These are phyloP conservation scores for Orobanche coerulescens DNA, from an alignment of 257 asterid genomes.

Conservation along the genomic window DNA sequence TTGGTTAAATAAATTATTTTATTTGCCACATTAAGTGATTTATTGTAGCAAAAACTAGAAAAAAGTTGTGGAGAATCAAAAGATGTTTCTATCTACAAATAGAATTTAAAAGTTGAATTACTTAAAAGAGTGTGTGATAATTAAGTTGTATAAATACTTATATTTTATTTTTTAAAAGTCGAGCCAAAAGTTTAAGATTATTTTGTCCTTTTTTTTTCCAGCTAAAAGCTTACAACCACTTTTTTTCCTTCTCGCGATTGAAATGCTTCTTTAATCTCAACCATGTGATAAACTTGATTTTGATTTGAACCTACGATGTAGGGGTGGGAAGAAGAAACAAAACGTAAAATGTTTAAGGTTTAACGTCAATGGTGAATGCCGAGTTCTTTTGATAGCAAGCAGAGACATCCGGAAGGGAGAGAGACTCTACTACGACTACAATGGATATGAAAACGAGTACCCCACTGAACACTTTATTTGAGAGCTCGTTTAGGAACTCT, in stretches of 20 bases:
- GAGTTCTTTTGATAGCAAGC: conserved; percentile 66
- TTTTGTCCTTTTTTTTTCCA: too few relatives aligned
- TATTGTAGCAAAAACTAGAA: not conserved
- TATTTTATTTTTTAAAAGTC: too few relatives aligned
- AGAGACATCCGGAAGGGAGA: conserved; percentile 82
- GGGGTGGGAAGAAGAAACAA: conserved; percentile 85
- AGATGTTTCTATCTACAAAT: not conserved
- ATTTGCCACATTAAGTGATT: too few relatives aligned
- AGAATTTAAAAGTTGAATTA: not conserved
- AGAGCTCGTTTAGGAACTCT: conserved; percentile 17
- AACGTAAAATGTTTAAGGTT: conserved; percentile 81
- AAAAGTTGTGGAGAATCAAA: not conserved
- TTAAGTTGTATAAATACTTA: too few relatives aligned
- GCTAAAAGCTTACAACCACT: not conserved
- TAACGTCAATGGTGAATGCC: conserved; percentile 63
- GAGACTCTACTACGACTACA: conserved; percentile 81
- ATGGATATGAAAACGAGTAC: conserved; percentile 79
- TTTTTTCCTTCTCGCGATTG: too few relatives aligned
- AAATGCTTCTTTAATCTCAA: not conserved
- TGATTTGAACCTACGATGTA: conserved; percentile 24
- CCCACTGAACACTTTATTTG: conserved; percentile 88
- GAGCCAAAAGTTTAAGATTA: too few relatives aligned
- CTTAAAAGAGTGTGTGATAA: not conserved
- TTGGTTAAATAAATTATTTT: too few relatives aligned
- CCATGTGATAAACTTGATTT: not conserved